Base-by-base conservation (phyloP, 148 eudicot species). In the Rhododendron ovatum region DNA sequence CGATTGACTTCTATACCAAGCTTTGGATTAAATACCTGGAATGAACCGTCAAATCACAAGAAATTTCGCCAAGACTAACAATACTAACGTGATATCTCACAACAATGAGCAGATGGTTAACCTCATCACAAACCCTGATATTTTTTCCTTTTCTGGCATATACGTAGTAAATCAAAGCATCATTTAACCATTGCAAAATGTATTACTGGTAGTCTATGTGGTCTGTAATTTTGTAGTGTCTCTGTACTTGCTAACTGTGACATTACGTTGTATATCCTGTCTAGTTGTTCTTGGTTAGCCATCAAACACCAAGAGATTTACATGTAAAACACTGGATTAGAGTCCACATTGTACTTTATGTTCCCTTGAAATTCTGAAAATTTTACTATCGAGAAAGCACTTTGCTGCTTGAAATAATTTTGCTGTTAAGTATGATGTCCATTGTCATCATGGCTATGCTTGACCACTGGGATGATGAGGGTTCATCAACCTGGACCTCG, bases 1-100 rank as follows among this genome's bases (percentile, higher is more conserved):
- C 24, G 92, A 88, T 85, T 91, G 82, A 90, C 45, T 47, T 69
- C 67, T 39, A 2, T 82, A 30, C 73, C 6, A 3, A 63, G n/a
- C 24, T 80, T 57, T 85, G 48, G 24, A 28, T 84, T 59, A 35
- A 84, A 12, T 81, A 69, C 87, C 84, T 17, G 35, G 35, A 85
- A 78, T 71, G 79, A 79, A 82, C 86, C 43, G 1, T 57, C 48
- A 22, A 33, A 24, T 39, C 35, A 15, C 18, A 76, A 30, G 77
- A 45, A 24, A 85, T 48, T 26, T 47, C 73, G 41, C 80, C 33
- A 48, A 73, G 77, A 12, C 39, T 30, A 30, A 71, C 55, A 28
- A 74, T 15, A 39, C 84, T 89, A 63, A 85, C 88, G 22, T 82
- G 83, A 80, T 79, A 7, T 63, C 80, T 82, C 73, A 7, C 41